Conservation (phyloP, 2,329 filamentous ascomycete species). For the Hymenoscyphus occultus region DNA sequence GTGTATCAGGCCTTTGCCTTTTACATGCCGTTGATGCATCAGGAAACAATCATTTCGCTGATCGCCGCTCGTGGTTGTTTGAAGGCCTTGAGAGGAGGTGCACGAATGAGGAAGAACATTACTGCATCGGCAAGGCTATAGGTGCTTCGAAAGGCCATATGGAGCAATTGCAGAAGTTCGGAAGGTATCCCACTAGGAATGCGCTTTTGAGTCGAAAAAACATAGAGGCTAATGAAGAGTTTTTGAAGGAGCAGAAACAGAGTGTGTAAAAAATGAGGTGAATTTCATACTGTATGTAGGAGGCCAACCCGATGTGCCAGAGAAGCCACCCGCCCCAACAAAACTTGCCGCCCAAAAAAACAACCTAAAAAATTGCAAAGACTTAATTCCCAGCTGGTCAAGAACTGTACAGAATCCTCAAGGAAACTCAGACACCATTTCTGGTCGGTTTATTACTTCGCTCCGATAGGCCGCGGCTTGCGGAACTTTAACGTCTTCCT, state of each 20-base stretch:
- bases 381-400: too few species aligned
- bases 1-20: constrained; percentile 6
- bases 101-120: background rate
- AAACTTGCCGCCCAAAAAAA: too few species aligned
- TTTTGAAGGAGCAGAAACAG: constrained; percentile 14
- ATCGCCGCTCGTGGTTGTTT: background rate
- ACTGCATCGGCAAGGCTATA: constrained; percentile 7
- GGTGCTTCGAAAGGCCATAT: constrained; percentile 11
- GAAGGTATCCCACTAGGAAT: constrained; percentile 25
- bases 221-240: constrained; percentile 20
- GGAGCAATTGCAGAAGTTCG: constrained; percentile 19
- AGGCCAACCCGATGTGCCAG: too few species aligned
- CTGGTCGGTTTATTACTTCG: too few species aligned
- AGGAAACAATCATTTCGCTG: constrained; percentile 6
- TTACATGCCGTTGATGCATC: constrained; percentile 8
- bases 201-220: constrained; percentile 16
- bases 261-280: background rate
- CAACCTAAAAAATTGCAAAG: too few species aligned
- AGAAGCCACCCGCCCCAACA: too few species aligned
- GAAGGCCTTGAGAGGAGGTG: constrained; percentile 6
- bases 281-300: too few species aligned
- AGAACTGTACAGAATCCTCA: too few species aligned
- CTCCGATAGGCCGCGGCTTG: too few species aligned
- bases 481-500: too few species aligned
- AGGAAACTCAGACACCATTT: too few species aligned